Evolutionary conservation across 192 early-diverging fungal genomes (phyloP).

Genomic region (Coemansia sp.): DNA sequence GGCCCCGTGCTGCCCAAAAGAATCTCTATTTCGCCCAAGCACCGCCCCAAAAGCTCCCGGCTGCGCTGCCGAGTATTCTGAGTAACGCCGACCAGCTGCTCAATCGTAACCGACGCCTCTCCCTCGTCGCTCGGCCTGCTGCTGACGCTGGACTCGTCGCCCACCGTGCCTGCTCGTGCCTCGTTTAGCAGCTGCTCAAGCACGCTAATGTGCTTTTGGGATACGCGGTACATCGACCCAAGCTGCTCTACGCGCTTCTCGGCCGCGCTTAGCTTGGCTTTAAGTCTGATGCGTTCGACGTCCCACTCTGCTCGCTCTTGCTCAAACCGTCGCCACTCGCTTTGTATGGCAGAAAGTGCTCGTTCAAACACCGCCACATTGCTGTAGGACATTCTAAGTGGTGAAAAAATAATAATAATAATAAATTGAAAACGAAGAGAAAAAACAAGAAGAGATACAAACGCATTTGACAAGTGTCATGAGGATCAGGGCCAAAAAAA

Average conservation of each 20-base stretch:
- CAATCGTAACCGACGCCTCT: neutral
- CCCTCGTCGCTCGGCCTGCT: neutral
- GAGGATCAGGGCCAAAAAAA: neutral
- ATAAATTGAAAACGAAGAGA: neutral
- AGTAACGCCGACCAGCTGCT: constrained; percentile 23
- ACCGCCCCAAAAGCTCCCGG: constrained; percentile 29
- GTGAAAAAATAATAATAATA: too few species aligned
- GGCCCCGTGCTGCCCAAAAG: constrained; percentile 13
- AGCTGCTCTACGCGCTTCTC: constrained; percentile 47
- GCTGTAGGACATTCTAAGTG: neutral
- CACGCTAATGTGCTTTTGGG: constrained; percentile 34
- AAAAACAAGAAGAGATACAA: neutral
- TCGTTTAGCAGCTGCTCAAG: constrained; percentile 28
- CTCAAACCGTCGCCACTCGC: constrained; percentile 51
- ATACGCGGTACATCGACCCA: constrained; percentile 16
- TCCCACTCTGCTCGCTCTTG: constrained; percentile 46
- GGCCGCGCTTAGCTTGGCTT: constrained; percentile 33
- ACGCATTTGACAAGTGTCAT: too few species aligned
- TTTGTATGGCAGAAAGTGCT: constrained; percentile 31
- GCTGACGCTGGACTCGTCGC: neutral
- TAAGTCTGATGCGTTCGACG: constrained; percentile 46
- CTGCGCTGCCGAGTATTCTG: constrained; percentile 20
- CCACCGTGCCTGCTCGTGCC: neutral
- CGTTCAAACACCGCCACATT: constrained; percentile 28
- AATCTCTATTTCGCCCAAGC: constrained; percentile 38